Conservation (phyloP, 2,329 filamentous ascomycete species). For the Ophiostoma triangulosporum region DNA sequence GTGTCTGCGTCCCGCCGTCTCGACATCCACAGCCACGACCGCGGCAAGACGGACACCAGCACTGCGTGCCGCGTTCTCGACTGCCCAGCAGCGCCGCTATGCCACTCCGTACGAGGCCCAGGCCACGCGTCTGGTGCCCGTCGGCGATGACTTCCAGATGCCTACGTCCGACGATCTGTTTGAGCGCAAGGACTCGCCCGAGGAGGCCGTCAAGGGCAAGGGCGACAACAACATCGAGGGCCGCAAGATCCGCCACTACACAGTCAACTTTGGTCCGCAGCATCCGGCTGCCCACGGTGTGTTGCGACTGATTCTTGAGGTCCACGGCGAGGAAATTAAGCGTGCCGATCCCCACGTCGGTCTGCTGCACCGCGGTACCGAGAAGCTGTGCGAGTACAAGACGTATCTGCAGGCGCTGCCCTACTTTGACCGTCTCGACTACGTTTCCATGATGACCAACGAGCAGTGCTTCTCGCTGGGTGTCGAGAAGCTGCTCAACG, state of each 20-base stretch:
- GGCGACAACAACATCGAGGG: conserved; percentile 33
- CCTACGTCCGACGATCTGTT: conserved; percentile 29
- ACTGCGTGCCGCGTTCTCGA: conserved; percentile 48
- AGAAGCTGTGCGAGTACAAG: conserved; percentile 99
- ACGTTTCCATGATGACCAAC: conserved; percentile 99
- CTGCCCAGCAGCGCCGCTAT: conserved; percentile 47
- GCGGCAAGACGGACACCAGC: conserved; percentile 8
- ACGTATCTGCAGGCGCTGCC: conserved; percentile 95
- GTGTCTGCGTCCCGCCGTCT: conserved; percentile 33
- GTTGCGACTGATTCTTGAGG: conserved; percentile 89
- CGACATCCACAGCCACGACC: conserved; percentile 3
- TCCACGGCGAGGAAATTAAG: conserved; percentile 95
- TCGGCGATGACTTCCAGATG: conserved; percentile 48
- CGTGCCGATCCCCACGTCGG: conserved; percentile 95
- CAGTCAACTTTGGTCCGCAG: conserved; percentile 98
- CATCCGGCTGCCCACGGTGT: conserved; percentile 98
- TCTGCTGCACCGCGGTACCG: conserved; percentile 87
- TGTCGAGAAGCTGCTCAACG: conserved; percentile 93
- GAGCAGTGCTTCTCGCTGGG: conserved; percentile 94
- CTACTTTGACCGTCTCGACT: conserved; percentile 97
- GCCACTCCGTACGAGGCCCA: conserved; percentile 31
- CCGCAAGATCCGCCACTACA: conserved; percentile 96
- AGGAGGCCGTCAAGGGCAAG: conserved; percentile 26
- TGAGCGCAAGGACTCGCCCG: conserved; percentile 6
- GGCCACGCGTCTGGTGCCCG: conserved; percentile 50